Conservation (phyloP, 345 rosid species). For the Boechera stricta region DNA sequence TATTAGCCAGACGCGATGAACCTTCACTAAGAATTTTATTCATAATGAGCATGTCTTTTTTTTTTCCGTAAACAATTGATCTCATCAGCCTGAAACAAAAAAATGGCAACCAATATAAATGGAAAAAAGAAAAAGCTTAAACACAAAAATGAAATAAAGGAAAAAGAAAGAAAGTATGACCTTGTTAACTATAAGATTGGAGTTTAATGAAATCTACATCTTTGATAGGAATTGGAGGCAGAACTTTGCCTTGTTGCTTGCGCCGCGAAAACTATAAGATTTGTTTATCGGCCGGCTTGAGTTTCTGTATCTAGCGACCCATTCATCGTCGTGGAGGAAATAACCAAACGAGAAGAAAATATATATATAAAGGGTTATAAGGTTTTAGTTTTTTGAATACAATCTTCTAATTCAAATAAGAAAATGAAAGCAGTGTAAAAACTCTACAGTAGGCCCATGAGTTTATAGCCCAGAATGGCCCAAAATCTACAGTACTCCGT, state of each 20-base stretch:
- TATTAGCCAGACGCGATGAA: too few species aligned
- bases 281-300: background rate
- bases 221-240: background rate
- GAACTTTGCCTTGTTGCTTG: constrained; percentile 1
- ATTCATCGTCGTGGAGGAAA: background rate
- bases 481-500: constrained; percentile 18
- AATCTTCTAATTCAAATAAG: background rate
- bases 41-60: too few species aligned
- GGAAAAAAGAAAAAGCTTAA: background rate
- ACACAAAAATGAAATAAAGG: background rate
- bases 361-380: too few species aligned
- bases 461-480: background rate
- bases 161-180: background rate
- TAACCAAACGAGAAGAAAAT: too few species aligned
- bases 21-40: too few species aligned
- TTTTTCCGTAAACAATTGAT: background rate
- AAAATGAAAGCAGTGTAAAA: background rate
- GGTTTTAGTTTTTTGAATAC: background rate
- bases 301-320: background rate
- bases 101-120: background rate
- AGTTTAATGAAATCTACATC: background rate
- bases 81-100: background rate
- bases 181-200: background rate
- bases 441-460: background rate
- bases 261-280: background rate